phyloP scores from a whole-genome alignment of 2,329 filamentous ascomycete genomes.

The Sporothrix protearum region DNA sequence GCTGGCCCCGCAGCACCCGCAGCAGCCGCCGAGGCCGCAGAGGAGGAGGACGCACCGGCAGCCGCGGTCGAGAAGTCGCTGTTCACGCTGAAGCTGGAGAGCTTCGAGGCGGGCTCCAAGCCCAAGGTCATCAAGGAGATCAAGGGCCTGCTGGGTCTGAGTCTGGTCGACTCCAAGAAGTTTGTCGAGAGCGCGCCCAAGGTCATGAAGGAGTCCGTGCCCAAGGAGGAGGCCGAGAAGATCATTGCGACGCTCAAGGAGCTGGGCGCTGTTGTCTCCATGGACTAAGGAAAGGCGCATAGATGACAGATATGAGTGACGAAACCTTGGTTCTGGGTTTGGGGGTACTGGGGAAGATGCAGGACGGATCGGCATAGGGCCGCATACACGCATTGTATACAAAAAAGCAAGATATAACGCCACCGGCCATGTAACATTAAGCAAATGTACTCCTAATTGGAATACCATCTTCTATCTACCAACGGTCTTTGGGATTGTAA shows the following conservation, averaged over 20 bases:
- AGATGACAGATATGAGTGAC: not conserved
- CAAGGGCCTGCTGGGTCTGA: slow-evolving; percentile 91
- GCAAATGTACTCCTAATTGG: slow-evolving; percentile 26
- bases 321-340: not conserved
- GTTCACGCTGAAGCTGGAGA: slow-evolving; percentile 91
- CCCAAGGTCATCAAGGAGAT: slow-evolving; percentile 99
- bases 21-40: slow-evolving; percentile 64
- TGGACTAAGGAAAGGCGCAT: slow-evolving; percentile 66
- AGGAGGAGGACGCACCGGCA: slow-evolving; percentile 83
- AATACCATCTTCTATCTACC: slow-evolving; percentile 14
- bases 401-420: slow-evolving; percentile 29
- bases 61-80: slow-evolving; percentile 93
- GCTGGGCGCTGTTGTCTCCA: slow-evolving; percentile 79
- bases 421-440: slow-evolving; percentile 33
- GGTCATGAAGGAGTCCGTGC: slow-evolving; percentile 97
- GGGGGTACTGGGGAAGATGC: not conserved
- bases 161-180: slow-evolving; percentile 99
- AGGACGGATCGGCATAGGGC: not conserved
- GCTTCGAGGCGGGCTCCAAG: slow-evolving; percentile 84
- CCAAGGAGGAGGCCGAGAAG: slow-evolving; percentile 99
- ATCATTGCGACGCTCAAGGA: slow-evolving; percentile 91
- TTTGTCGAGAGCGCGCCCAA: slow-evolving; percentile 98
- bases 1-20: slow-evolving; percentile 55
- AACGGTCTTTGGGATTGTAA: not conserved
- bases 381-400: slow-evolving; percentile 30